Percentiles rank a stretch among this genome's conserved stretches.
phyloP scores from a whole-genome alignment of 2,329 filamentous ascomycete genomes.

The Pseudopyrenochaeta lycopersici region DNA sequence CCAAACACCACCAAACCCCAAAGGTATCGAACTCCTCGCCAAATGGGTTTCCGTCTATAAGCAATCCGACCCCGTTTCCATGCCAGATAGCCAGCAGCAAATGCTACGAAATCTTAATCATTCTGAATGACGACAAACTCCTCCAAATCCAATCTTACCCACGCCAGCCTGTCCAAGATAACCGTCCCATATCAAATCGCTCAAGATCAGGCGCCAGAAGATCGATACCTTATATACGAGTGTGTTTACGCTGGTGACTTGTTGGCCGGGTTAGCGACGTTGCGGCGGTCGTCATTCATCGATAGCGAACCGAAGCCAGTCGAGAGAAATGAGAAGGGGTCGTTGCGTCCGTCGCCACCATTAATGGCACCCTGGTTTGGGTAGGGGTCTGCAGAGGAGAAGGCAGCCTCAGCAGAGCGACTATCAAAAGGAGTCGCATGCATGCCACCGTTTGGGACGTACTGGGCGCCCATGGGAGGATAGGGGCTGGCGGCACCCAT shows the following conservation, averaged over 20 bases:
- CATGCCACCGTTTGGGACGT: constrained; percentile 76
- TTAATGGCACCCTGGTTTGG: constrained; percentile 76
- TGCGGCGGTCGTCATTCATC: constrained; percentile 68
- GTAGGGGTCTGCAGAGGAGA: constrained; percentile 86
- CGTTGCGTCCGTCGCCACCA: constrained; percentile 71
- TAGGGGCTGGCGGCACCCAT: constrained; percentile 83
- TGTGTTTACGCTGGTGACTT: constrained; percentile 51
- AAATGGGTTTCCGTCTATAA: constrained; percentile 49
- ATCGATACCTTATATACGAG: constrained; percentile 47
- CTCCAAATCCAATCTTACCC: constrained; percentile 46
- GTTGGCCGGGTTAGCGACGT: constrained; percentile 50
- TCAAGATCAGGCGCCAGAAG: constrained; percentile 42
- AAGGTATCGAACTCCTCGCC: constrained; percentile 51
- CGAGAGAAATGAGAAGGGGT: constrained; percentile 83
- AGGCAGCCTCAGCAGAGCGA: constrained; percentile 91
- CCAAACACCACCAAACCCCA: constrained; percentile 44
- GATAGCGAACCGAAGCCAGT: constrained; percentile 76
- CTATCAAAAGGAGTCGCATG: constrained; percentile 92
- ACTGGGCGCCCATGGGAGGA: constrained; percentile 78
- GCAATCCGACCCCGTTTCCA: constrained; percentile 40
- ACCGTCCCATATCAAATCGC: constrained; percentile 45
- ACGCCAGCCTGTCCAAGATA: constrained; percentile 46
- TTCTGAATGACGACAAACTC: constrained; percentile 48
- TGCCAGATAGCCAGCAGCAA: constrained; percentile 45
- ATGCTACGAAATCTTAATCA: constrained; percentile 50